These are phyloP conservation scores for Nyssa sinensis DNA, from an alignment of 148 eudicot species.

Conservation along the genomic window DNA sequence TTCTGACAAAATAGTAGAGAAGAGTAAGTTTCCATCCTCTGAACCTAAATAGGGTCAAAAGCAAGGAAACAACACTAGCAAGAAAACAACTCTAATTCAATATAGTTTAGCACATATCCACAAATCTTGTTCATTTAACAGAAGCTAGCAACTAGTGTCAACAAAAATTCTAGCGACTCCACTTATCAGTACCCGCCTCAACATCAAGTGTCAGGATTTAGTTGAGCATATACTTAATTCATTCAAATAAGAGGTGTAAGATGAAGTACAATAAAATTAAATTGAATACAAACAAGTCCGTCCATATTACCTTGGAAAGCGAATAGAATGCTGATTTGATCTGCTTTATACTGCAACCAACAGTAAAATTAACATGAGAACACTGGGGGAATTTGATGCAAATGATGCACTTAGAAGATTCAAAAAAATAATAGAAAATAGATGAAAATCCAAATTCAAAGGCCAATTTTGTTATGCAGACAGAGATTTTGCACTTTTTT, in stretches of 20 bases:
- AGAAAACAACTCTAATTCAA: neutral
- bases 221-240: neutral
- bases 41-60: neutral
- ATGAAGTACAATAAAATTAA: slow-evolving; percentile 1
- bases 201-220: neutral
- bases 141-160: neutral
- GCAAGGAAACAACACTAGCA: neutral
- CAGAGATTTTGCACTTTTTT: too few species aligned
- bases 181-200: neutral
- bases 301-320: slow-evolving; percentile 50
- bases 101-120: too few species aligned
- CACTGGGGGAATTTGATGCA: too few species aligned
- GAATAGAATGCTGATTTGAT: slow-evolving; percentile 89
- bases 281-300: neutral
- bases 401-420: too few species aligned
- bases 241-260: neutral
- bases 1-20: neutral
- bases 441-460: too few species aligned
- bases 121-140: too few species aligned
- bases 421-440: too few species aligned
- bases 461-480: too few species aligned
- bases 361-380: neutral
- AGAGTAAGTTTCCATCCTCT: neutral
- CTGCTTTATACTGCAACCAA: slow-evolving; percentile 73
- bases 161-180: neutral